Conservation (phyloP, 2,329 filamentous ascomycete genomes). For the Verticillium klebahnii region DNA sequence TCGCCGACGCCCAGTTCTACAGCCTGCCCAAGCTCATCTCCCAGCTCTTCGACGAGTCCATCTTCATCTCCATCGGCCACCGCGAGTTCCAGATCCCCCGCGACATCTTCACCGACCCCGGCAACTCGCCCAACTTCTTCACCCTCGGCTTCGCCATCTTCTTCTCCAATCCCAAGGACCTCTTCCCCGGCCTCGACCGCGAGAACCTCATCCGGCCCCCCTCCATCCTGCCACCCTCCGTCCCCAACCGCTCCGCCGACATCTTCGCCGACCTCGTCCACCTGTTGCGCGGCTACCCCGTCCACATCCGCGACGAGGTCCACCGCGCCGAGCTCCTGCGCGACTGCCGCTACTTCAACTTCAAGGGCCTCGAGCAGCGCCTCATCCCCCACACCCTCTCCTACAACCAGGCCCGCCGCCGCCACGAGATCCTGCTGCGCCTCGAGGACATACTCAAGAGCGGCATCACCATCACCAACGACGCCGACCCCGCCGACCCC, state of each 20-base stretch:
- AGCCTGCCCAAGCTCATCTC: constrained; percentile 82
- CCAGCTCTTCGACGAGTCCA: constrained; percentile 85
- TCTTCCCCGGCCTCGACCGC: constrained; percentile 81
- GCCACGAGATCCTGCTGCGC: constrained; percentile 72
- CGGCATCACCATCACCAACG: constrained; percentile 65
- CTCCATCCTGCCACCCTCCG: constrained; percentile 75
- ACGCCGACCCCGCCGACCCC: constrained; percentile 18
- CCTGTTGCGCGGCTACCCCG: constrained; percentile 76
- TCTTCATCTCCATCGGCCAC: constrained; percentile 87
- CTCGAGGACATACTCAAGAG: constrained; percentile 87
- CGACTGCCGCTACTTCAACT: constrained; percentile 89
- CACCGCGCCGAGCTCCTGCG: constrained; percentile 75
- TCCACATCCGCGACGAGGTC: constrained; percentile 69
- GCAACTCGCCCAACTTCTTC: constrained; percentile 95
- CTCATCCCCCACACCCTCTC: constrained; percentile 73
- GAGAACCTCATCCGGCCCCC: constrained; percentile 79
- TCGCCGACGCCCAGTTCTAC: constrained; percentile 95
- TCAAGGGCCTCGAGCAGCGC: constrained; percentile 85
- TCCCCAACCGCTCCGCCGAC: constrained; percentile 77
- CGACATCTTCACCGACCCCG: constrained; percentile 73
- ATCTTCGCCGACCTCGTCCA: constrained; percentile 80
- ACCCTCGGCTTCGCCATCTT: constrained; percentile 84
- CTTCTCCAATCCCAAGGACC: constrained; percentile 73
- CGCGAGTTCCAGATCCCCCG: constrained; percentile 86
- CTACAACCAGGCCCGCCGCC: constrained; percentile 65